These are phyloP conservation scores for Coemansia sp. DNA, from an alignment of 192 early-diverging fungal species.

Conservation along the genomic window DNA sequence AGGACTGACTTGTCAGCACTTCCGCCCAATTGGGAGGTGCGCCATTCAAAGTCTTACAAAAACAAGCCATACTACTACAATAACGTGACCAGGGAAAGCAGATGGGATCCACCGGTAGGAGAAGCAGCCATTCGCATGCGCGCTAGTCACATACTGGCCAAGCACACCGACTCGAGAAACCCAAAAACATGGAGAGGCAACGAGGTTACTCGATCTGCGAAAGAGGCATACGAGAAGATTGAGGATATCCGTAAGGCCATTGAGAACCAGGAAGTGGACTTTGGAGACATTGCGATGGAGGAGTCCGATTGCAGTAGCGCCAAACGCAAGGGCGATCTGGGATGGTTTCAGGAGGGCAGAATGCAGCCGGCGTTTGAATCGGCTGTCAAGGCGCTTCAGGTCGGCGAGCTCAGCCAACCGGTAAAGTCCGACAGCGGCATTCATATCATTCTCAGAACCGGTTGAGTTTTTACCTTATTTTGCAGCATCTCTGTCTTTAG, in stretches of 20 bases:
- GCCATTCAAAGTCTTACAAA: conserved; percentile 62
- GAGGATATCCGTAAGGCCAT: conserved; percentile 50
- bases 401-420: conserved; percentile 79
- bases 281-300: conserved; percentile 72
- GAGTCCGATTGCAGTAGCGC: conserved; percentile 95
- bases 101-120: conserved; percentile 71
- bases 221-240: conserved; percentile 80
- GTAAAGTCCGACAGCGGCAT: conserved; percentile 91
- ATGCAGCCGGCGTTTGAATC: conserved; percentile 95
- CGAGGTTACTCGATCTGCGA: conserved; percentile 87
- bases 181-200: conserved; percentile 91
- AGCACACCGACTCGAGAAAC: conserved; percentile 80
- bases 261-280: conserved; percentile 55
- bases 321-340: conserved; percentile 84
- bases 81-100: conserved; percentile 65
- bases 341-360: conserved; percentile 79
- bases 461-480: conserved; percentile 43
- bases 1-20: conserved; percentile 35
- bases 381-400: conserved; percentile 79
- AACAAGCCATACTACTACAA: conserved; percentile 81
- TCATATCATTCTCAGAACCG: conserved; percentile 90
- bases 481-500: neutral
- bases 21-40: conserved; percentile 70
- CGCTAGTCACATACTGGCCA: conserved; percentile 90
- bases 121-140: conserved; percentile 54